Evolutionary conservation across 768 basidiomycete species (phyloP).

Genomic region (Crassisporium funariophilum): DNA sequence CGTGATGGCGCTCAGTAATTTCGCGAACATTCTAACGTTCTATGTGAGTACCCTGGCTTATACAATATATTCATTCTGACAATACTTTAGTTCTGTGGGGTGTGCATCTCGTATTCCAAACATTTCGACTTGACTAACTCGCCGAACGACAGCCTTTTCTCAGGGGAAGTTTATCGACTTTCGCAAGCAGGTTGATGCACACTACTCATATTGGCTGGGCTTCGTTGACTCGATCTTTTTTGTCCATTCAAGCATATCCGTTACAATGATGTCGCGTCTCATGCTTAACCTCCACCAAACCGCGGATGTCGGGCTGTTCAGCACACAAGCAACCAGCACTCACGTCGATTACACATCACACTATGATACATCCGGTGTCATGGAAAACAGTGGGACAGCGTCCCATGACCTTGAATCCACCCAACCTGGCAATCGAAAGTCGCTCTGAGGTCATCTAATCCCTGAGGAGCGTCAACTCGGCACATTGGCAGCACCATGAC

Average conservation of each 20-base stretch:
- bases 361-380: not conserved
- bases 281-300: slow-evolving; percentile 56
- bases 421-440: too few relatives aligned
- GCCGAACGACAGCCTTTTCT: slow-evolving; percentile 39
- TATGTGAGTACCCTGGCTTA: slow-evolving; percentile 27
- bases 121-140: slow-evolving; percentile 2
- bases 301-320: slow-evolving; percentile 36
- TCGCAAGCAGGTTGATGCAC: slow-evolving; percentile 44
- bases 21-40: slow-evolving; percentile 46
- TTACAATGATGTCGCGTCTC: slow-evolving; percentile 56
- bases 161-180: slow-evolving; percentile 49
- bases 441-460: too few relatives aligned
- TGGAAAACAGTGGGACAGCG: too few relatives aligned
- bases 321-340: slow-evolving; percentile 24
- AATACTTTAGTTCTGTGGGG: slow-evolving; percentile 25
- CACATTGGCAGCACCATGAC: too few relatives aligned
- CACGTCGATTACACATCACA: slow-evolving; percentile 17
- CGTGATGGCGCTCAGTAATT: slow-evolving; percentile 52
- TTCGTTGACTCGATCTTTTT: not conserved
- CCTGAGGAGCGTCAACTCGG: too few relatives aligned
- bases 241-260: slow-evolving; percentile 39
- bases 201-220: not conserved
- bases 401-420: too few relatives aligned
- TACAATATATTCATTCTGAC: slow-evolving; percentile 2
- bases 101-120: slow-evolving; percentile 11